phyloP scores from a whole-genome alignment of 2,329 filamentous ascomycete genomes.

The Penicillium griseofulvum region DNA sequence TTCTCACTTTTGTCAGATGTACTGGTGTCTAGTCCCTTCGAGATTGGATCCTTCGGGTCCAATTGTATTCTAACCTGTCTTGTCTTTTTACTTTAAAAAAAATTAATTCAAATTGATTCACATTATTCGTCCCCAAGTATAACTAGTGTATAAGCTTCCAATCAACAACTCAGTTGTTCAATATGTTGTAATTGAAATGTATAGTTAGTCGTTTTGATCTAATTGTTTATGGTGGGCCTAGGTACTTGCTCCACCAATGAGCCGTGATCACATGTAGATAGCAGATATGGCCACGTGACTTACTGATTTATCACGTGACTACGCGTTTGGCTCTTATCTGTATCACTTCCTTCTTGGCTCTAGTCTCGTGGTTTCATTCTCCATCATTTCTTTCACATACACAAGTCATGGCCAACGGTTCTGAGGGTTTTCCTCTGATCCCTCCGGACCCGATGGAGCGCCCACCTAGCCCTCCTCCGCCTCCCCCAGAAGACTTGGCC shows the following conservation, averaged over 20 bases:
- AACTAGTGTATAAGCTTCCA: not conserved
- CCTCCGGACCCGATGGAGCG: constrained; percentile 39
- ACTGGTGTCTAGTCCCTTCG: constrained; percentile 4
- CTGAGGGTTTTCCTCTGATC: constrained; percentile 25
- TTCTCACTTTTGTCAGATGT: constrained; percentile 8
- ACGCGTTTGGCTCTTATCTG: constrained; percentile 15
- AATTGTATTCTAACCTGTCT: constrained; percentile 31
- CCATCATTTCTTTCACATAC: not conserved
- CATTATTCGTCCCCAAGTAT: not conserved
- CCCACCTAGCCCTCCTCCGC: constrained; percentile 42
- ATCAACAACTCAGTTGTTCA: not conserved
- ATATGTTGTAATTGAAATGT: not conserved
- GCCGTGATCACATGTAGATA: not conserved
- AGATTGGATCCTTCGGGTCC: constrained; percentile 24
- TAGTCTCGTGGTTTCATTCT: not conserved
- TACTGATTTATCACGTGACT: constrained; percentile 26
- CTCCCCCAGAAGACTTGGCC: constrained; percentile 36
- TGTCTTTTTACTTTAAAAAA: constrained; percentile 12
- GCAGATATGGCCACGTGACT: too few relatives aligned
- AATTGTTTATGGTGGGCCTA: not conserved
- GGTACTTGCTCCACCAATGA: not conserved
- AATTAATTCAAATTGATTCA: constrained; percentile 2
- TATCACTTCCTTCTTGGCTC: constrained; percentile 16
- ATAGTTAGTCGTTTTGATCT: not conserved
- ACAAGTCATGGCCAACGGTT: constrained; percentile 28